A percentile compares a stretch with the other conserved stretches of the same genome.
Conservation (phyloP, 257 asterid species). For the Ilex aquifolium region DNA sequence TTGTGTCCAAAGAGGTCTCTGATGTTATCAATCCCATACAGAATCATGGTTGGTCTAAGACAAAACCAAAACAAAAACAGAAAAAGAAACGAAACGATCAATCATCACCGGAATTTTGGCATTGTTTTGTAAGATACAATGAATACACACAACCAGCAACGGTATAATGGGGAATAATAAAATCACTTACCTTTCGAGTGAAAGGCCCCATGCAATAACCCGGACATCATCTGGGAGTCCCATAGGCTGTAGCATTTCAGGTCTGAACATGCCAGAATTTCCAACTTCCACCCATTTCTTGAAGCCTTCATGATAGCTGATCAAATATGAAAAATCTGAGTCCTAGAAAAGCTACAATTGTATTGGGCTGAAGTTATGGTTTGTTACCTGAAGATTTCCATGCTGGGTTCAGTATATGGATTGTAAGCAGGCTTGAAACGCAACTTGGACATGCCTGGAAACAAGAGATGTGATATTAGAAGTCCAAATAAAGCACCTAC, state of each 20-base stretch:
- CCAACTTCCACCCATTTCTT: constrained; percentile 97
- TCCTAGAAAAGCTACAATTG: too few relatives aligned
- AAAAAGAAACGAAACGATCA: neutral
- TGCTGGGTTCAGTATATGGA: constrained; percentile 98
- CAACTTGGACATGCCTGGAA: constrained; percentile 86
- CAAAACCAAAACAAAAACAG: constrained; percentile 7
- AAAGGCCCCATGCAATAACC: constrained; percentile 99
- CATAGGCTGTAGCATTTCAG: constrained; percentile 97
- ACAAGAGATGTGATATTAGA: constrained; percentile 1
- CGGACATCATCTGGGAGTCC: constrained; percentile 94
- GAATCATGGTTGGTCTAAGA: constrained; percentile 91
- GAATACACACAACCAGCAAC: too few relatives aligned
- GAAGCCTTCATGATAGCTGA: constrained; percentile 90
- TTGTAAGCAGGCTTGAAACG: constrained; percentile 95
- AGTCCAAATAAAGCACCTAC: too few relatives aligned
- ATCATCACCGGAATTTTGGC: too few relatives aligned
- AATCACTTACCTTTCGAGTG: constrained; percentile 96
- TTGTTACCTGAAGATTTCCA: constrained; percentile 93
- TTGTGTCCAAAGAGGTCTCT: constrained; percentile 96
- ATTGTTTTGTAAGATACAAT: neutral
- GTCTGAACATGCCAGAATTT: constrained; percentile 98
- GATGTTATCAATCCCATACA: constrained; percentile 81
- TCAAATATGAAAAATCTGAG: neutral
- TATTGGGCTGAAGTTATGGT: too few relatives aligned
- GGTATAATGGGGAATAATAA: too few relatives aligned